These are phyloP conservation scores for Kuraishia cidri DNA, from an alignment of 805 yeast species.

Conservation along the genomic window DNA sequence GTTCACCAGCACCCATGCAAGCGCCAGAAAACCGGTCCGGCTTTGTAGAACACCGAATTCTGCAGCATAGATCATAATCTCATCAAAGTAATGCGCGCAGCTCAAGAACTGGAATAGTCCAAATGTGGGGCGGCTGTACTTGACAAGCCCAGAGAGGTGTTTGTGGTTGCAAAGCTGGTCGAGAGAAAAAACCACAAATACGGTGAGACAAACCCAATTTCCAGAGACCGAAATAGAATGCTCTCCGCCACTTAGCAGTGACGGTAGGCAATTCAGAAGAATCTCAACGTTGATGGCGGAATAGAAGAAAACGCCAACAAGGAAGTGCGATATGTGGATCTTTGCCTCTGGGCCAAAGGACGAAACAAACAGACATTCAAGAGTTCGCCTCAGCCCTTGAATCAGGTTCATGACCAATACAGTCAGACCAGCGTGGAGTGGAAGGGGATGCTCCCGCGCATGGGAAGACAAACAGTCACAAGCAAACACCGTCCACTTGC, in stretches of 20 bases:
- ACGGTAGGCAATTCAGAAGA: background rate
- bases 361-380: conserved; percentile 43
- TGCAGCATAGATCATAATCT: conserved; percentile 42
- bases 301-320: conserved; percentile 58
- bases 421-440: conserved; percentile 4
- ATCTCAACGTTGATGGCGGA: conserved; percentile 30
- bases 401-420: conserved; percentile 22
- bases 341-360: conserved; percentile 36
- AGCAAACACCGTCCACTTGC: background rate
- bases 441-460: background rate
- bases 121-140: conserved; percentile 46
- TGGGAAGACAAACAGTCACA: conserved; percentile 9
- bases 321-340: conserved; percentile 60
- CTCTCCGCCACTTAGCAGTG: background rate
- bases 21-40: conserved; percentile 13
- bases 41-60: conserved; percentile 10
- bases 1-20: conserved; percentile 33
- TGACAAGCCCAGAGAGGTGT: conserved; percentile 36
- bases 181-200: conserved; percentile 23
- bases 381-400: conserved; percentile 47
- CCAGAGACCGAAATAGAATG: conserved; percentile 1
- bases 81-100: conserved; percentile 69
- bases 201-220: conserved; percentile 4
- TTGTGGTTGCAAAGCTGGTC: conserved; percentile 44
- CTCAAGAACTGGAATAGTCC: conserved; percentile 41